These are phyloP conservation scores for Ramaria sp. DNA, from an alignment of 768 basidiomycete species.

Conservation along the genomic window DNA sequence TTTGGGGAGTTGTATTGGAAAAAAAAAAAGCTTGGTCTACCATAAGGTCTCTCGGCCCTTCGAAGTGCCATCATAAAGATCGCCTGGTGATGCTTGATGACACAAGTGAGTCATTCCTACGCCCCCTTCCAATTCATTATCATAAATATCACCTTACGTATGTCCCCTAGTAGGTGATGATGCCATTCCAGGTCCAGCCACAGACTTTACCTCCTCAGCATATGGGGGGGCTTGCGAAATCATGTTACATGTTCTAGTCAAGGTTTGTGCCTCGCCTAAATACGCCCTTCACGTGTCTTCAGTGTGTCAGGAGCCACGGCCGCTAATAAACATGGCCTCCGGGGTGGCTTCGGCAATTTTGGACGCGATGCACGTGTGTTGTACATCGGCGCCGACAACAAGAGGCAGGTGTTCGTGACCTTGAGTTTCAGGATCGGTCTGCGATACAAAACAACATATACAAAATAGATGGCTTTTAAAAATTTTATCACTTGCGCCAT, in stretches of 20 bases:
- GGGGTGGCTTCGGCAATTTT: conserved; percentile 81
- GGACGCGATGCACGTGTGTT: conserved; percentile 81
- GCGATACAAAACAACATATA: conserved; percentile 85
- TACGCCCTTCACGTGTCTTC: conserved; percentile 92
- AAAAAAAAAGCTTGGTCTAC: conserved; percentile 56
- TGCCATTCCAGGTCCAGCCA: conserved; percentile 28
- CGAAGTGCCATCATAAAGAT: conserved; percentile 97
- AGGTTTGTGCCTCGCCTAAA: not conserved
- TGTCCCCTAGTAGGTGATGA: conserved; percentile 26
- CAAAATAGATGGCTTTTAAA: conserved; percentile 70
- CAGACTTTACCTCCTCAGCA: conserved; percentile 18
- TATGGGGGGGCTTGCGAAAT: conserved; percentile 60
- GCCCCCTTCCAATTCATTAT: not conserved
- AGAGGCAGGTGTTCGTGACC: conserved; percentile 96
- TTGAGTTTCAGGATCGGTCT: conserved; percentile 79
- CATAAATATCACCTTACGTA: conserved; percentile 21
- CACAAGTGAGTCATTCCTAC: conserved; percentile 28
- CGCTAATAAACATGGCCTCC: conserved; percentile 87
- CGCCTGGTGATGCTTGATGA: conserved; percentile 68
- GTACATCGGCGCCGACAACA: conserved; percentile 89
- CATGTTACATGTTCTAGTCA: conserved; percentile 48
- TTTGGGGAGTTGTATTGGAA: conserved; percentile 53
- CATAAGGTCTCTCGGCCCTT: conserved; percentile 86
- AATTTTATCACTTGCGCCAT: not conserved
- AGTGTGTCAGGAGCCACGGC: conserved; percentile 94